Percentiles rank a stretch among this genome's conserved stretches.
Evolutionary conservation across 257 asterid species (phyloP).

Genomic region (Voacanga thouarsii): DNA sequence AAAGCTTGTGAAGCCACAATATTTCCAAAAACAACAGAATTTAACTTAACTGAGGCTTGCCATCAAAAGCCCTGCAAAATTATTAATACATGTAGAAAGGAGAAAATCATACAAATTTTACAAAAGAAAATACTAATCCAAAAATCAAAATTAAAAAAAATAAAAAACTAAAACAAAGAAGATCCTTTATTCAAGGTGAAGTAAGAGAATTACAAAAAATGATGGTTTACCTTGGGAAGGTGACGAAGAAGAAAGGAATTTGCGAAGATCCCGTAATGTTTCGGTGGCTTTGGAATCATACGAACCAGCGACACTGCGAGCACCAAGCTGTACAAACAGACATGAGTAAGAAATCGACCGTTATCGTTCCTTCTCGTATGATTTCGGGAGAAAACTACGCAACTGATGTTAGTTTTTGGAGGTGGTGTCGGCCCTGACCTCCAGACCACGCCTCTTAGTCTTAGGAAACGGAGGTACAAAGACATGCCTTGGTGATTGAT

Average conservation of each 20-base stretch:
- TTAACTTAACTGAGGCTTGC: not conserved
- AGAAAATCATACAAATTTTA: not conserved
- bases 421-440: no score
- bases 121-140: not conserved
- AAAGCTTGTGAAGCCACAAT: conserved; percentile 22
- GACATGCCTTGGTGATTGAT: no score
- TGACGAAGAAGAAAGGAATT: not conserved
- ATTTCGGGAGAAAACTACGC: not conserved
- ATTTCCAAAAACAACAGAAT: conserved; percentile 29
- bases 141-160: no score
- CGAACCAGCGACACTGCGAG: not conserved
- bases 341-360: not conserved
- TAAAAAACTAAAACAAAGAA: no score
- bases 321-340: not conserved
- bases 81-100: not conserved
- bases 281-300: conserved; percentile 7
- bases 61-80: conserved; percentile 6
- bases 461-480: no score
- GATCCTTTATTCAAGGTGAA: not conserved
- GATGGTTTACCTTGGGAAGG: not conserved
- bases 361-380: not conserved
- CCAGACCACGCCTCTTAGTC: no score
- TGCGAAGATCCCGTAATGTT: conserved; percentile 5
- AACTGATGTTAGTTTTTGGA: no score
- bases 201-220: not conserved